Base-by-base conservation (phyloP, 257 asterid species). In the Capsicum pubescens region DNA sequence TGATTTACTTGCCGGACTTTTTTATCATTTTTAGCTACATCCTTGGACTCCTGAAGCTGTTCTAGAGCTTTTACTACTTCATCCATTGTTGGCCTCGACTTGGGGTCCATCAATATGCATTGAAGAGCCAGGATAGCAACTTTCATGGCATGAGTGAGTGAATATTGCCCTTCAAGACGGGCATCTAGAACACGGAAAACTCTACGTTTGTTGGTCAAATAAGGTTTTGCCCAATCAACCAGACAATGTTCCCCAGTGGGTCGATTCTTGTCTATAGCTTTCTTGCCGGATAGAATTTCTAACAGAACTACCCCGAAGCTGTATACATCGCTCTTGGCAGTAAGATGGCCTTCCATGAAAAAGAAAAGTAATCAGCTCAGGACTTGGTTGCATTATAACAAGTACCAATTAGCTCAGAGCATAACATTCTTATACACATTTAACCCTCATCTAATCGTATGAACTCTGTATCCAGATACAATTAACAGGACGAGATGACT, bases 221-320 rank as follows among this genome's bases (percentile, higher is more conserved):
- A 91, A 50, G 98, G 95, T 83, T 93, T 94, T 15, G 95, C 94
- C 98, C 97, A 94, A 83, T 92, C 95, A 17, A 94, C 91, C 5
- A 94, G 90, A 83, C 87, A 90, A 66, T 92, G 97, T 54, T 94
- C 94, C 35, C 95, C 94, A 0, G 91, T 35, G 5, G 98, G 94
- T 32, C 94, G 93, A 78, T 92, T 94, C 89, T 90, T 94, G 92
- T 94, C 98, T 69, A 92, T 90, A 2, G 93, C 94, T 87, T 90
- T 94, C 87, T 87, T 92, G 32, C 98, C 98, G 0, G 93, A 85
- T 70, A 94, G 32, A 76, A 94, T 90, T 85, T 94, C 98, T 3
- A 92, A 85, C 7, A 93, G 97, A 12, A 93, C 95, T 4, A 92
- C 97, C 3, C 98, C 97, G 0, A 90, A 94, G 89, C 95, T 94